Evolutionary conservation across 208 protist species (phyloP).

Genomic region (Strigomonas galati): DNA sequence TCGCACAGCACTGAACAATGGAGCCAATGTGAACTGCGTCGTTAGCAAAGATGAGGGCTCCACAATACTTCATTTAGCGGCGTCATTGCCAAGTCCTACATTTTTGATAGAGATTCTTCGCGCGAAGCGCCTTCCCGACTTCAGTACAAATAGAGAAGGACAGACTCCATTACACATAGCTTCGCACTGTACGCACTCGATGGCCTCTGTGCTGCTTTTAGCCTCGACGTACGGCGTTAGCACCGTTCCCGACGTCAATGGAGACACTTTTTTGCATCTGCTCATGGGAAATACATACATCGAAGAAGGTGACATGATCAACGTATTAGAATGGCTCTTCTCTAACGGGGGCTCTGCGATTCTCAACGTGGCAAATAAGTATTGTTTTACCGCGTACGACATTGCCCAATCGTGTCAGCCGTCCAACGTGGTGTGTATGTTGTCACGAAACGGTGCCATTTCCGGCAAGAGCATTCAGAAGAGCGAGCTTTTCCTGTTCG

Average conservation of each 20-base stretch:
- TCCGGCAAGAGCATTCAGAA: constrained; percentile 16
- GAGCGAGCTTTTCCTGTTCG: background rate
- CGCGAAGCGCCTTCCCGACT: constrained; percentile 9
- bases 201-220: constrained; percentile 39
- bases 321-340: constrained; percentile 43
- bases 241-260: constrained; percentile 13
- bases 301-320: constrained; percentile 14
- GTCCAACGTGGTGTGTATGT: constrained; percentile 13
- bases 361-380: constrained; percentile 28
- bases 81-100: constrained; percentile 16
- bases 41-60: background rate
- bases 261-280: constrained; percentile 59
- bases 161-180: constrained; percentile 57
- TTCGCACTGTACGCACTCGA: constrained; percentile 15
- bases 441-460: constrained; percentile 16
- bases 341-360: constrained; percentile 14
- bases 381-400: constrained; percentile 43
- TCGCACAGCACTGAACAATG: background rate
- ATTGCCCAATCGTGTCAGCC: constrained; percentile 21
- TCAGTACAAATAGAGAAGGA: constrained; percentile 28
- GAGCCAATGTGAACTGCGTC: constrained; percentile 22
- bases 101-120: constrained; percentile 49
- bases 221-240: constrained; percentile 42
- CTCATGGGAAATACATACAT: constrained; percentile 41
- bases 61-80: constrained; percentile 51